These are phyloP conservation scores for Coniophora puteana DNA, from an alignment of 1,284 basidiomycete species.

Conservation along the genomic window DNA sequence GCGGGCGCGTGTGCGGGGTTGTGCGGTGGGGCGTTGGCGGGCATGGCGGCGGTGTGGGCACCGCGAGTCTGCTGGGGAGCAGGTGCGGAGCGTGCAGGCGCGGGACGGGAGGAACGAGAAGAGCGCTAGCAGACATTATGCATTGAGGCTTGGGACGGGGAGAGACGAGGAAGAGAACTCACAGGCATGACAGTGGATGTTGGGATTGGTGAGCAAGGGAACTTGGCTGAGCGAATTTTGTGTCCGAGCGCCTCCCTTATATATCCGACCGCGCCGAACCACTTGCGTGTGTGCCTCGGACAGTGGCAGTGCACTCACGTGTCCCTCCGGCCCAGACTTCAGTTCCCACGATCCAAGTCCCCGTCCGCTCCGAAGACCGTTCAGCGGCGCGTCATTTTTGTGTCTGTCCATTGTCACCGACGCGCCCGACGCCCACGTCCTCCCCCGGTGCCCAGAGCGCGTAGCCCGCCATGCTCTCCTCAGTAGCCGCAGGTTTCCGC, in stretches of 20 bases:
- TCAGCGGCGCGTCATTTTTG: no score
- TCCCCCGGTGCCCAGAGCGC: no score
- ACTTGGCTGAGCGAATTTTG: constrained; percentile 12
- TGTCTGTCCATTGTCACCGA: no score
- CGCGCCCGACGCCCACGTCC: no score
- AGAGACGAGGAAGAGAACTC: constrained; percentile 25
- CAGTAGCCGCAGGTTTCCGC: no score
- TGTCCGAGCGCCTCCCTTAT: constrained; percentile 11
- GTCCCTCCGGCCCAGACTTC: no score
- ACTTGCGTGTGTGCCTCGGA: no score
- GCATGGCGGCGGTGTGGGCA: constrained; percentile 27
- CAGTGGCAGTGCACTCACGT: no score
- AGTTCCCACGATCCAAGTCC: no score
- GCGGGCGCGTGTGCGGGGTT: constrained; percentile 42
- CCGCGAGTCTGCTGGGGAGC: constrained; percentile 32
- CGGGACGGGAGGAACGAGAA: constrained; percentile 59
- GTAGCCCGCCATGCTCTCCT: no score
- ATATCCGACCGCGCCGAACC: constrained; percentile 12
- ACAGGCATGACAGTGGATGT: constrained; percentile 57
- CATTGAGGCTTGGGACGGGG: constrained; percentile 4
- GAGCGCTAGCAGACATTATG: constrained; percentile 41
- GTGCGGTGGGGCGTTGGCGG: constrained; percentile 32
- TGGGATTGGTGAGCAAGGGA: constrained; percentile 18
- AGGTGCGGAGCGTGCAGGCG: constrained; percentile 48
- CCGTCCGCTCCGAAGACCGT: no score